Base-by-base conservation (phyloP, 371 early-diverging fungal genomes). In the Enterocytospora artemiae region DNA sequence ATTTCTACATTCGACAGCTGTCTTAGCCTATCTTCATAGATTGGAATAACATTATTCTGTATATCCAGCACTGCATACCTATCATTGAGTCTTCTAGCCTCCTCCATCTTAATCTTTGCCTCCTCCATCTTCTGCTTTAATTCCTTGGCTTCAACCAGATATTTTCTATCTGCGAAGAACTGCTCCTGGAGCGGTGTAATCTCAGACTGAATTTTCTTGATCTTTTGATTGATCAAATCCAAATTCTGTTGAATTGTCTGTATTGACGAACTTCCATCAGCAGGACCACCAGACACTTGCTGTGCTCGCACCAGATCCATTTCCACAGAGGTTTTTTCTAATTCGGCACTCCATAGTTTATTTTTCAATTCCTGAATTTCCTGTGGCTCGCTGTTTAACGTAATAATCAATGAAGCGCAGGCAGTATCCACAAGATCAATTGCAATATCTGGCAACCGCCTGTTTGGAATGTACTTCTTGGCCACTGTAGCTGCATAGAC, bases 361-460 rank as follows among this genome's bases (percentile, higher is more conserved):
- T 62, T 62, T 58, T 67, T 87, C 32, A 86, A 63, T 34, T 78
- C 83, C 70, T 86, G 83, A 39, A 88, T 77, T 14, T 81, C 82
- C 62, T 86, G 85, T 0, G 89, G 88, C 67, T 88, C 87, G 70
- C 84, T 84, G 68, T 89, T 88, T 73, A 88, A 84, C 48, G 87
- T 83, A 20, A 88, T 77, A 37, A 87, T 73, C 25, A 86, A 79
- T 53, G 85, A 85, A 5, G 88, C 84, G 67, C 89, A 88, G 0
- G 90, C 88, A 68, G 87, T 88, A 70, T 89, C 90, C 16, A 90
- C 79, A 1, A 90, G 70, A 77, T 89, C 90, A 70, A 90, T 89
- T 2, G 91, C 91, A 66, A 86, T 85, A 78, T 89, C 89, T 4
- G 89, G 89, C 25, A 87, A 80, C 72, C 84, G 83, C 22, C 88